Percentiles rank a stretch among this genome's conserved stretches.
phyloP scores from a whole-genome alignment of 768 basidiomycete species.

The Mycena amicta region DNA sequence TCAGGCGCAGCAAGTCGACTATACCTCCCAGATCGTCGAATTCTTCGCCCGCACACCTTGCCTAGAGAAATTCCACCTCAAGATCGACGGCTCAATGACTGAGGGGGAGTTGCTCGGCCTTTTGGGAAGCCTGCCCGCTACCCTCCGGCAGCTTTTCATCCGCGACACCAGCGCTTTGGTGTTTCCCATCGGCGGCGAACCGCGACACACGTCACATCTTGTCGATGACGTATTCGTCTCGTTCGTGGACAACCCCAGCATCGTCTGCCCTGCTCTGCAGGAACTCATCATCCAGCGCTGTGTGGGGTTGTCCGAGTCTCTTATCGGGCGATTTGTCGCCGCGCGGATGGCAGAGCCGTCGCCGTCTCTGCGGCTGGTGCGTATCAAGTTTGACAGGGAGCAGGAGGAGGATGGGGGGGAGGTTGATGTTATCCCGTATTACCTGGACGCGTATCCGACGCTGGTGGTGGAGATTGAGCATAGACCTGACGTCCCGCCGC shows the following conservation, averaged over 20 bases:
- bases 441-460: not conserved
- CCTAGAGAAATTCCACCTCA: not conserved
- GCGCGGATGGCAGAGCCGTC: not conserved
- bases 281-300: not conserved
- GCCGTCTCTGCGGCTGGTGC: not conserved
- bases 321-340: not conserved
- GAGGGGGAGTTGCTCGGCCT: not conserved
- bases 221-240: not conserved
- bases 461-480: too few species aligned
- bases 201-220: not conserved
- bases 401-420: not conserved
- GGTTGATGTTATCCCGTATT: not conserved
- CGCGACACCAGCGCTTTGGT: not conserved
- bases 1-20: not conserved
- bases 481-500: not conserved
- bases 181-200: not conserved
- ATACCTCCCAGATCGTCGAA: not conserved
- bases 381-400: not conserved
- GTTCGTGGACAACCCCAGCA: not conserved
- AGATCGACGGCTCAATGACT: not conserved
- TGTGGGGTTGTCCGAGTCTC: not conserved
- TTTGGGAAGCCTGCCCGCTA: not conserved
- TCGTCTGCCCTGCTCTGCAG: not conserved
- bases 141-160: not conserved
- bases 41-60: not conserved